These are phyloP conservation scores for Colletotrichum spaethianum DNA, from an alignment of 2,329 filamentous ascomycete species.

Conservation along the genomic window DNA sequence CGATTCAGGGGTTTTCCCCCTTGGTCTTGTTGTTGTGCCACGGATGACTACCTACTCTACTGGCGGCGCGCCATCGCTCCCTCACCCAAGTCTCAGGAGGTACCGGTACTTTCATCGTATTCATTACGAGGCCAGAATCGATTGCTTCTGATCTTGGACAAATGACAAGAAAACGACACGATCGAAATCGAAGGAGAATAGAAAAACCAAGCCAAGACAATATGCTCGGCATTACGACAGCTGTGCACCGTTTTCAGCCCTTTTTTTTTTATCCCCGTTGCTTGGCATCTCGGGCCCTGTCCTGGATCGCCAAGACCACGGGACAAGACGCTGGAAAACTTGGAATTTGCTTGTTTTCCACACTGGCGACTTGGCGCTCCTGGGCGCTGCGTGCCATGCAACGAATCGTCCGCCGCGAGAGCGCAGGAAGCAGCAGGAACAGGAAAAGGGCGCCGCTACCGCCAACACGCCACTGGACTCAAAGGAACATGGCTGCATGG, in stretches of 20 bases:
- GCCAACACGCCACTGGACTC: neutral
- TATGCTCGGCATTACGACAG: constrained; percentile 1
- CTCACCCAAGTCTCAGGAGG: constrained; percentile 5
- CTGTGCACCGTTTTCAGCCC: constrained; percentile 12
- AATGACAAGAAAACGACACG: neutral
- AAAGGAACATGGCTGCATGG: neutral
- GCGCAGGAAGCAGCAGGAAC: constrained; percentile 10
- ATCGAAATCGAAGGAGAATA: neutral
- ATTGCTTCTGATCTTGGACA: neutral
- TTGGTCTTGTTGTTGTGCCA: constrained; percentile 21
- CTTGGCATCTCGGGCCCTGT: constrained; percentile 21
- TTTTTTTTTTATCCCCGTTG: neutral
- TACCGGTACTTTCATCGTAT: constrained; percentile 6
- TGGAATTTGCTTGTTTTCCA: constrained; percentile 41
- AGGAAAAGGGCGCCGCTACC: neutral
- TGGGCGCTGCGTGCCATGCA: constrained; percentile 31
- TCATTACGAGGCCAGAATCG: constrained; percentile 16
- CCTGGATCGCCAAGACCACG: constrained; percentile 41
- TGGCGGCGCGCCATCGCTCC: constrained; percentile 27
- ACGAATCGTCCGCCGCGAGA: constrained; percentile 2
- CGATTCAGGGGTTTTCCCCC: constrained; percentile 12
- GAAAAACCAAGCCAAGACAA: neutral
- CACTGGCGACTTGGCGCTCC: constrained; percentile 37
- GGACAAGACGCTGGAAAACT: constrained; percentile 40
- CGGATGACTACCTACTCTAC: neutral